Base-by-base conservation (phyloP, 768 basidiomycete genomes). In the Lanmaoa rubissima region DNA sequence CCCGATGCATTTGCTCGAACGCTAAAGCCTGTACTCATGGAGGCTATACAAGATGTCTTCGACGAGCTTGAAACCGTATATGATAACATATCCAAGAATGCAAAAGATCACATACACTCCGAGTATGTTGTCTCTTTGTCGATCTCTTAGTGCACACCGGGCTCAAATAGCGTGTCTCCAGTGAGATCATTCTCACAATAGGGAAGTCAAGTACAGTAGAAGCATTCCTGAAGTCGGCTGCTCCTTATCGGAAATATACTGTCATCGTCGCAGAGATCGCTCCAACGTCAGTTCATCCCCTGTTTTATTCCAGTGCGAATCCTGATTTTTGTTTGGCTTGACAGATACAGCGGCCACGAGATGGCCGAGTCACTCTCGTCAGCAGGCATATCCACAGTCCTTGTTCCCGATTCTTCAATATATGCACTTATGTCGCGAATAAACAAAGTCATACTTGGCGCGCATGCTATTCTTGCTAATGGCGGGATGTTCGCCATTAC, bases 31-130 rank as follows among this genome's bases (percentile, higher is more conserved):
- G 88, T 97, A 1, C 79, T 99, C 53, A 93, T 98, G 81, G 94
- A 97, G 72, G 97, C 94, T 8, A 95, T 99, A 50, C 90, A 96
- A 68, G 96, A 98, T 67, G 91, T 98, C 17, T 79, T 97, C 44
- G 94, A 97, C 62, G 97, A 99, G 72, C 78, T 99, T 38, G 95
- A 97, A 70, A 94, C 92, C 3, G 95, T 96, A 1, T 93, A 98
- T 64, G 92, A 97, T 63, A 94, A 89, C 64, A 88, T 98, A 19
- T 90, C 92, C 10, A 96, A 92, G 76, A 92, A 90, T 64, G 93
- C 95, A 2, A 90, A 85, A 73, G 94, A 97, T 70, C 95, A 98
- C 69, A 90, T 99, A 57, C 96, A 98, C 71, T 93, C 94, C n/a
- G 94, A 97, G 96, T 98, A 68, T 69, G 92, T 76, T 28, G 7